Evolutionary conservation across 306 rosid species (phyloP).

Genomic region (Sicyos edulis): DNA sequence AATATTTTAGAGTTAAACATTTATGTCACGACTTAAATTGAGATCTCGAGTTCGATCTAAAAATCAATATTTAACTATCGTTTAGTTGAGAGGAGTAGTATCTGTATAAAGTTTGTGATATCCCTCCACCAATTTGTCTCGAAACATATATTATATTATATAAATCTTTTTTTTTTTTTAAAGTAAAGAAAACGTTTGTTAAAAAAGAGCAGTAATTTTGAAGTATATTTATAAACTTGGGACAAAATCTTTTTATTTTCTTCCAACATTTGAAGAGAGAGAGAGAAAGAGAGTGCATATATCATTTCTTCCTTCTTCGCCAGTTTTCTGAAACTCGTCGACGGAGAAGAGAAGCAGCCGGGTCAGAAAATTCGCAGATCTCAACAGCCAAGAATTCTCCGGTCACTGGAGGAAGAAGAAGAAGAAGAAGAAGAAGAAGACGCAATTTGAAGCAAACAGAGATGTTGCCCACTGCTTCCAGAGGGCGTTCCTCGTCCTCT

Average conservation of each 20-base stretch:
- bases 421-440: not conserved
- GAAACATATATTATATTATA: too few species aligned
- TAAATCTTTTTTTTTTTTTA: too few species aligned
- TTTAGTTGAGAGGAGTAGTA: too few species aligned
- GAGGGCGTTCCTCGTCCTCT: slow-evolving; percentile 77
- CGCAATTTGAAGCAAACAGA: slow-evolving; percentile 7
- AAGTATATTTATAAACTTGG: too few species aligned
- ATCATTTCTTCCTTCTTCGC: not conserved
- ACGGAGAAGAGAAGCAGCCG: slow-evolving; percentile 10
- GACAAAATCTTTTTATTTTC: not conserved
- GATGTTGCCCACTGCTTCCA: slow-evolving; percentile 87
- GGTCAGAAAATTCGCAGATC: slow-evolving; percentile 33
- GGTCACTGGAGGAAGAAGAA: slow-evolving; percentile 10
- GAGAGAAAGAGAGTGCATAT: not conserved
- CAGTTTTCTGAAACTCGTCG: slow-evolving; percentile 14
- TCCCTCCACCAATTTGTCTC: too few species aligned
- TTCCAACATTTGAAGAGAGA: not conserved
- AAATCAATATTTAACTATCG: too few species aligned
- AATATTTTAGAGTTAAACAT: too few species aligned
- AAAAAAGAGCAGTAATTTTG: too few species aligned
- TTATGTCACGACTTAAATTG: too few species aligned
- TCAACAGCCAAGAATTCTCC: slow-evolving; percentile 23
- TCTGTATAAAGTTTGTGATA: too few species aligned
- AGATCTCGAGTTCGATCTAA: too few species aligned
- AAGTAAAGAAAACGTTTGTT: too few species aligned